Evolutionary conservation across 2,329 filamentous ascomycete genomes (phyloP), one percentile per base, ranked within the genome.

Genomic region (Claviceps sp.): DNA sequence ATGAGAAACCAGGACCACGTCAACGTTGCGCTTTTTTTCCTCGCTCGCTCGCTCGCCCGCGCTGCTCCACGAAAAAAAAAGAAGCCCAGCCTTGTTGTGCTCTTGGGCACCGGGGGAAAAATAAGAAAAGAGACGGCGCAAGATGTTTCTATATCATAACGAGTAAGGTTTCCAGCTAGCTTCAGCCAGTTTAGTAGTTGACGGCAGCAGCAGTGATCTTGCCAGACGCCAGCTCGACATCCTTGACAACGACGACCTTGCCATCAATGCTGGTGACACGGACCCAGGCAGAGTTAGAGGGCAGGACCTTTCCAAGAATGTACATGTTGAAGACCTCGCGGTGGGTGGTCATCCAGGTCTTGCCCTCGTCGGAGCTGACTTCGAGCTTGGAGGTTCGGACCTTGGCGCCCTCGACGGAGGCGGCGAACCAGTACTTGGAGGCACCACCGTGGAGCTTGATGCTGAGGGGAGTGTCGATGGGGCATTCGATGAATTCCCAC

Each of bases 401-500:
- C 4, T 13, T 4, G 48, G 30, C 41, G 14, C 45, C 26, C 8
- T 11, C 3, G 37, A 50, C 41, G 13, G 19, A 17, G 13, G 30
- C 48, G 19, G 41, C 41, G 14, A 50, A 45, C 48, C 48, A 50
- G 17, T 50, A 30, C 11, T 8, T n/a, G 40, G 17, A 17, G 7
- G 48, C 17, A 11, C 48, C 48, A 2, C 0, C 13, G 48, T 50
- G 48, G 5, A 50, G 6, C 19, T 45, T 43, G 48, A 50, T 45
- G 7, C 2, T 1, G 3, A 50, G 26, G 2, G 48, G 48, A 1
- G 22, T 3, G 3, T n/a, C 0, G 8, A 50, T 7, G 10, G 48
- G 48, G 7, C 48, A 50, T 2, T 4, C 0, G 3, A 30, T 10
- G 2, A 3, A 44, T 10, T 17, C 0, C 48, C 48, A 50, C 26